phyloP scores from a whole-genome alignment of 768 basidiomycete species.

The Tulasnella calospora region DNA sequence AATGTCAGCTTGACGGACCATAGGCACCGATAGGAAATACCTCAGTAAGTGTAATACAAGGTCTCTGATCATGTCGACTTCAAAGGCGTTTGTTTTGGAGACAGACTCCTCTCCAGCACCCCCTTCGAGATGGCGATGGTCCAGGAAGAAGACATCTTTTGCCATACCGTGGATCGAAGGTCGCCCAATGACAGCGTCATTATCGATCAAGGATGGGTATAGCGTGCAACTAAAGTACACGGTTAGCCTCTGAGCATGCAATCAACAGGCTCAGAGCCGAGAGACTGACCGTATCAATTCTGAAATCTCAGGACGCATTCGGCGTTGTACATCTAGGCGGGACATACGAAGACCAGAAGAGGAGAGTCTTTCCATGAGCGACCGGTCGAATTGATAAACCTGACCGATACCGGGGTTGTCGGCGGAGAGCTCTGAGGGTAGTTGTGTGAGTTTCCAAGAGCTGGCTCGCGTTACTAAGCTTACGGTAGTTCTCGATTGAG shows the following conservation, averaged over 20 bases:
- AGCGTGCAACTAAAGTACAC: constrained; percentile 46
- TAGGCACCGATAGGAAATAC: constrained; percentile 28
- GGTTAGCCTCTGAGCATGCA: too few relatives aligned
- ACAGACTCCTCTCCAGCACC: constrained; percentile 49
- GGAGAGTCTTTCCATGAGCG: constrained; percentile 69
- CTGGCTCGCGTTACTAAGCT: constrained; percentile 33
- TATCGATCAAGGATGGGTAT: constrained; percentile 57
- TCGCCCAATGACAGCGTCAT: constrained; percentile 49
- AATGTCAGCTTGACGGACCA: not conserved
- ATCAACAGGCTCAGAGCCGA: not conserved
- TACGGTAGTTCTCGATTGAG: constrained; percentile 45
- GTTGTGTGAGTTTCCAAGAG: not conserved
- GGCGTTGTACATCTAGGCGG: constrained; percentile 61
- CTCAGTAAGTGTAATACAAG: constrained; percentile 50
- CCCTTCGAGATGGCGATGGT: constrained; percentile 42
- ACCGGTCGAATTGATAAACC: constrained; percentile 64
- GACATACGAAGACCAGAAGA: constrained; percentile 57
- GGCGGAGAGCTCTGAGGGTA: not conserved
- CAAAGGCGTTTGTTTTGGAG: constrained; percentile 62
- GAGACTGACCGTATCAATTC: constrained; percentile 50
- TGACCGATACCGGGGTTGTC: constrained; percentile 52
- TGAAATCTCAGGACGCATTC: constrained; percentile 70
- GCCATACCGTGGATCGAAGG: constrained; percentile 57
- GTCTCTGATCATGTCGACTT: constrained; percentile 56
- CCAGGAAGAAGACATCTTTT: constrained; percentile 59